A percentile compares a stretch with the other conserved stretches of the same genome.
Conservation (phyloP, 2,329 filamentous ascomycete genomes). For the Xylaria sp. region DNA sequence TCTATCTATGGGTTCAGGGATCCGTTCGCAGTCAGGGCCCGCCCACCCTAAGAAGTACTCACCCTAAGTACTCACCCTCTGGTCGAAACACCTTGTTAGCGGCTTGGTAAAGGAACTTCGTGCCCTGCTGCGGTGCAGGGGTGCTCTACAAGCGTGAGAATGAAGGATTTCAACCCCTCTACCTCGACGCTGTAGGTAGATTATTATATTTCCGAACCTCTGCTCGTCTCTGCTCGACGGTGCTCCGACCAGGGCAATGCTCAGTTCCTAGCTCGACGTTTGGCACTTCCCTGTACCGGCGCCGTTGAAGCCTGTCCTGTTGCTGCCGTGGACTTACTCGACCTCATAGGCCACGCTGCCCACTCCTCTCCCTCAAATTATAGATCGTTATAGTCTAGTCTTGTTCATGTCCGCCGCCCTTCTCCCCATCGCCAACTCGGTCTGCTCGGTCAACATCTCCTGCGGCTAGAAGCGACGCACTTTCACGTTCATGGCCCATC, state of each 20-base stretch:
- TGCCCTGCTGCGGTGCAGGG: constrained; percentile 46
- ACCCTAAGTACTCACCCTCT: no score
- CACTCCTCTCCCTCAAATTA: constrained; percentile 38
- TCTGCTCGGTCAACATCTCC: no score
- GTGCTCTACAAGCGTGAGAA: constrained; percentile 33
- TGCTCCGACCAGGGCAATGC: constrained; percentile 43
- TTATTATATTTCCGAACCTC: constrained; percentile 58
- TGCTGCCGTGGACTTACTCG: constrained; percentile 36
- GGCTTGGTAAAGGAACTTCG: constrained; percentile 40
- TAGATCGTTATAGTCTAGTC: no score
- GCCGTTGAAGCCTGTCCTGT: constrained; percentile 31
- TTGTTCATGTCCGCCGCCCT: constrained; percentile 35
- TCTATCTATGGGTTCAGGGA: constrained; percentile 41
- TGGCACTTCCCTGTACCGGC: constrained; percentile 20
- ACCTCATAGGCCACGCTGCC: constrained; percentile 33
- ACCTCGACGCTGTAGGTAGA: no score
- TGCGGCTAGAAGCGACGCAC: constrained; percentile 29
- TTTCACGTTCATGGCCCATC: constrained; percentile 25
- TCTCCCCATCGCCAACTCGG: constrained; percentile 33
- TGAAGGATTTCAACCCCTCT: constrained; percentile 47
- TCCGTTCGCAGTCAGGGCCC: constrained; percentile 30
- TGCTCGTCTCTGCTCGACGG: constrained; percentile 49
- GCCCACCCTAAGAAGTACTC: constrained; percentile 29
- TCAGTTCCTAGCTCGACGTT: constrained; percentile 24
- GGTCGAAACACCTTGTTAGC: constrained; percentile 44